These are phyloP conservation scores for Pyracantha coccinea DNA, from an alignment of 331 rosid genomes.

Conservation along the genomic window DNA sequence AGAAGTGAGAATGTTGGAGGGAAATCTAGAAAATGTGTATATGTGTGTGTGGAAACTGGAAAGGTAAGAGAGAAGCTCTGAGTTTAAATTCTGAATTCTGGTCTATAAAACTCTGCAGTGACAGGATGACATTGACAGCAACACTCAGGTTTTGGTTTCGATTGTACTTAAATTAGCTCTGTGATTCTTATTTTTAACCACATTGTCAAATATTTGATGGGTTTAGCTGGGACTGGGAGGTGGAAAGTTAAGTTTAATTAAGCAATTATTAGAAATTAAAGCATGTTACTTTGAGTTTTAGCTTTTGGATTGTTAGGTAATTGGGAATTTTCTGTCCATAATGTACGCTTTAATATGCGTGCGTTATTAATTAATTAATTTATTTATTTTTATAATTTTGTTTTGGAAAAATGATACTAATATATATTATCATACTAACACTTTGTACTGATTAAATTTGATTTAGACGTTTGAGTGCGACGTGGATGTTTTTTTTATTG, in stretches of 20 bases:
- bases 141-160: slow-evolving; percentile 20
- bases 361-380: too few relatives aligned
- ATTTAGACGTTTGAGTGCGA: too few relatives aligned
- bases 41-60: not conserved
- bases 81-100: slow-evolving; percentile 15
- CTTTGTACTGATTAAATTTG: too few relatives aligned
- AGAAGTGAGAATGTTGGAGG: not conserved
- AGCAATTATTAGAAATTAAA: not conserved
- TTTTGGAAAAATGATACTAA: too few relatives aligned
- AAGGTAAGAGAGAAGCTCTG: slow-evolving; percentile 1
- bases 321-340: too few relatives aligned
- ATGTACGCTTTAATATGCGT: not conserved
- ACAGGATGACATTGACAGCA: not conserved
- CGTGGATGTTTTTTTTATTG: too few relatives aligned
- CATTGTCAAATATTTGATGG: not conserved
- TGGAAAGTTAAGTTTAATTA: not conserved
- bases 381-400: too few relatives aligned
- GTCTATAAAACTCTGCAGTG: slow-evolving; percentile 13
- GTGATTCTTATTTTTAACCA: not conserved
- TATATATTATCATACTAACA: too few relatives aligned
- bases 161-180: not conserved
- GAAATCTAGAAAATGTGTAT: not conserved
- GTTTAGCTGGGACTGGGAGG: not conserved
- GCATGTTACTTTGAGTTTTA: not conserved
- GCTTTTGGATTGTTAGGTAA: not conserved